Percentiles rank a stretch among this genome's conserved stretches.
Evolutionary conservation across 2,329 filamentous ascomycete species (phyloP).

Genomic region (Ascochyta koolunga): DNA sequence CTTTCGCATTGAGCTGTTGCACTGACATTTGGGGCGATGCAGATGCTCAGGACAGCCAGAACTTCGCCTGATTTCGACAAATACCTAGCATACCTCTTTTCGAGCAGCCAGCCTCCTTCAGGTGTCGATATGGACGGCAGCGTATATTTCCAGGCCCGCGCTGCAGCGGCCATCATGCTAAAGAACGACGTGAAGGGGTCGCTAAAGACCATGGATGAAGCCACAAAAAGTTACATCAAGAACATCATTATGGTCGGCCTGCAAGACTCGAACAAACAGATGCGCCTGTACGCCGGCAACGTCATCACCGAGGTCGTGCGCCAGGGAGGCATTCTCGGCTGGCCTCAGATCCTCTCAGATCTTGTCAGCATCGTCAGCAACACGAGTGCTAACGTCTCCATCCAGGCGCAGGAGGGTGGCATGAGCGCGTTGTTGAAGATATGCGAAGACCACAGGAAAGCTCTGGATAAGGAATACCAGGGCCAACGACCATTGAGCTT

Average conservation of each 20-base stretch:
- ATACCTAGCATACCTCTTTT: conserved; percentile 91
- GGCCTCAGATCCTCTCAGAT: conserved; percentile 88
- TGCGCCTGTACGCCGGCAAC: conserved; percentile 88
- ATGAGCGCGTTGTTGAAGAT: conserved; percentile 94
- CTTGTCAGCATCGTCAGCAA: conserved; percentile 80
- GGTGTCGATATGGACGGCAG: conserved; percentile 64
- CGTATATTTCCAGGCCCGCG: conserved; percentile 78
- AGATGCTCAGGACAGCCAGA: conserved; percentile 95
- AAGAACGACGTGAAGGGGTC: conserved; percentile 87
- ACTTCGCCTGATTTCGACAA: conserved; percentile 93
- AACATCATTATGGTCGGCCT: conserved; percentile 78
- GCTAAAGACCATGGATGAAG: conserved; percentile 76
- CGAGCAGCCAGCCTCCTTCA: conserved; percentile 67
- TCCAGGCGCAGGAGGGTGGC: conserved; percentile 84
- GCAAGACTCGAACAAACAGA: conserved; percentile 79
- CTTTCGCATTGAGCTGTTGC: conserved; percentile 11
- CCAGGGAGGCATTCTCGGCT: conserved; percentile 82
- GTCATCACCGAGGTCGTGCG: conserved; percentile 92
- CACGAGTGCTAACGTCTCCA: conserved; percentile 67
- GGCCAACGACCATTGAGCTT: conserved; percentile 86
- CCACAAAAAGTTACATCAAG: conserved; percentile 78
- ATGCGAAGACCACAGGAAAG: conserved; percentile 91
- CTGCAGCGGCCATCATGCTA: conserved; percentile 89
- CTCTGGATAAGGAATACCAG: conserved; percentile 85
- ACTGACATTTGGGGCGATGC: conserved; percentile 30